Base-by-base conservation (phyloP, 1,139 yeast genomes). In the Suhomyces chickasaworum region DNA sequence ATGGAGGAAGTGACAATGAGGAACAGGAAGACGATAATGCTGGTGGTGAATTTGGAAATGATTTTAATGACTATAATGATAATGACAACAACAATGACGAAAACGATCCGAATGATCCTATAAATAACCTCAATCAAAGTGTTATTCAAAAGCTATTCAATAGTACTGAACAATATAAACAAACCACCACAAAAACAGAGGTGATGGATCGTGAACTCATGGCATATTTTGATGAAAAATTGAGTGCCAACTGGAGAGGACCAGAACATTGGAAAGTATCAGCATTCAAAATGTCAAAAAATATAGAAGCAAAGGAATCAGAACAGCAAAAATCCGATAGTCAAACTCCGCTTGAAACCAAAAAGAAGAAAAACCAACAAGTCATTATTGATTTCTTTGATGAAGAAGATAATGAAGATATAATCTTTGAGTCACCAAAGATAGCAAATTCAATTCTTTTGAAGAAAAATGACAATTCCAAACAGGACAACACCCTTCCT, bases 221-320 rank as follows among this genome's bases (percentile, higher is more conserved):
- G 83, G 83, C 89, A 0, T 87, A 87, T 61, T 88, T 89, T 63
- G 95, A 89, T 59, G 83, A 81, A 50, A 77, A 80, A 15, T 68
- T 88, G 67, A 81, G 76, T 51, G 75, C 79, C 39, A 84, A 81
- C 61, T 89, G 96, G 96, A 79, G 95, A 37, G 97, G 97, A 7
- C 93, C 97, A 5, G 95, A 89, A 52, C 95, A 89, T 65, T 93
- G 98, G 98, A 87, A 86, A 65, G 88, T 91, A 9, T 71, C 79
- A 37, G 80, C 82, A 22, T 71, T 86, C 47, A 84, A 76, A 55
- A 67, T 65, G 45, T 40, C 59, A 22, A 57, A 58, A 45, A 56
- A 51, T 22, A 37, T 55, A 18, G 49, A 41, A 18, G 43, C 13
- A 37, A 41, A 8, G 40, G 25, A 32, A 2, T n/a, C 21, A 5